phyloP scores from a whole-genome alignment of 805 yeast genomes.

The Candida nonsorbophila region DNA sequence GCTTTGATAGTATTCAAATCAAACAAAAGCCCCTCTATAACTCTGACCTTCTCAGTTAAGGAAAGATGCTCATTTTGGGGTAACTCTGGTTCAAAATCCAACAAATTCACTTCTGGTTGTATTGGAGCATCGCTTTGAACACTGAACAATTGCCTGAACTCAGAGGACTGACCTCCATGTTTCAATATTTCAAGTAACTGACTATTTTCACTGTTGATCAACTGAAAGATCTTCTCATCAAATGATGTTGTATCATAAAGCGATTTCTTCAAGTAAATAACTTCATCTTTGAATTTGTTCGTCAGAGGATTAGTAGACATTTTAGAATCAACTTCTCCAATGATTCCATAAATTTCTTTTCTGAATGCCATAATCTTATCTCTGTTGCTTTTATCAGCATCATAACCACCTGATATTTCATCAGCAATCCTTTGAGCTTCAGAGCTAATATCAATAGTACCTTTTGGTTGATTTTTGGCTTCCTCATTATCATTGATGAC shows the following conservation, averaged over 20 bases:
- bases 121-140: constrained; percentile 1
- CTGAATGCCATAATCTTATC: constrained; percentile 23
- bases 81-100: constrained; percentile 51
- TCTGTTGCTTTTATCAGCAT: constrained; percentile 32
- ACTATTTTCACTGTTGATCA: constrained; percentile 33
- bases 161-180: constrained; percentile 38
- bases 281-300: constrained; percentile 41
- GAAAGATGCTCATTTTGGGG: background rate
- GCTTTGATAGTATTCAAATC: constrained; percentile 58
- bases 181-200: constrained; percentile 21
- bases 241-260: constrained; percentile 56
- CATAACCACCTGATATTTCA: constrained; percentile 19
- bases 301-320: background rate
- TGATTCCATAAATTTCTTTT: constrained; percentile 27
- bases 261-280: constrained; percentile 53
- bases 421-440: constrained; percentile 9
- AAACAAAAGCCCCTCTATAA: constrained; percentile 52
- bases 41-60: constrained; percentile 32
- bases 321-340: constrained; percentile 29
- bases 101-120: constrained; percentile 40
- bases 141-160: constrained; percentile 29
- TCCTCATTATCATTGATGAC: constrained; percentile 15
- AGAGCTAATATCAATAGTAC: constrained; percentile 2
- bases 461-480: background rate
- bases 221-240: constrained; percentile 47